Evolutionary conservation across 2,329 filamentous ascomycete genomes (phyloP).

Genomic region (Bipolaris gigantea): DNA sequence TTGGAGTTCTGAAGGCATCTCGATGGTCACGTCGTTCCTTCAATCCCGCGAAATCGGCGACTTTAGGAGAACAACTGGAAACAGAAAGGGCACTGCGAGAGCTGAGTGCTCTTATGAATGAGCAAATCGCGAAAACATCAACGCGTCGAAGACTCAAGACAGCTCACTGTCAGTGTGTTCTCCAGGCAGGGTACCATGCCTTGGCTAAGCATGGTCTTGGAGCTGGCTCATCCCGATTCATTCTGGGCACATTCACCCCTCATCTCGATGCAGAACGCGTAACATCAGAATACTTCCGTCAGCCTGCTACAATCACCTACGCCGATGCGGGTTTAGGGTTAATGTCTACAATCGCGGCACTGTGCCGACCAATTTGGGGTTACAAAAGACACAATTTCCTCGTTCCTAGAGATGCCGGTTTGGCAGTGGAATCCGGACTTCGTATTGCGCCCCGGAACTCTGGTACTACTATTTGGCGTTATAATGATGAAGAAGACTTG

Average conservation of each 20-base stretch:
- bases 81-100: background rate
- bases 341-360: background rate
- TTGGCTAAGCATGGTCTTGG: background rate
- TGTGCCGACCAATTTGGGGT: background rate
- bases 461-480: background rate
- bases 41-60: background rate
- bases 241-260: background rate
- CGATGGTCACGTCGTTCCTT: background rate
- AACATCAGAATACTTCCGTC: background rate
- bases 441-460: background rate
- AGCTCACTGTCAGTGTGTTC: background rate
- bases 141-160: background rate
- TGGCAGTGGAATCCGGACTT: background rate
- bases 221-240: background rate
- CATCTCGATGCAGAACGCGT: background rate
- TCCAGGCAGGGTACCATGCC: background rate
- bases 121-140: background rate
- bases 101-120: background rate
- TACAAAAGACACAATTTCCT: background rate
- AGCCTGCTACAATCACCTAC: background rate
- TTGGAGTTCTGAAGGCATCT: background rate
- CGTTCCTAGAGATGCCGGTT: background rate
- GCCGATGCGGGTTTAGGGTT: background rate
- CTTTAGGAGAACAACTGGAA: background rate
- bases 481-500: background rate